Percentiles rank a stretch among this genome's conserved stretches.
These are phyloP conservation scores for Ophiostoma sp. DNA, from an alignment of 2,329 filamentous ascomycete species.

Conservation along the genomic window DNA sequence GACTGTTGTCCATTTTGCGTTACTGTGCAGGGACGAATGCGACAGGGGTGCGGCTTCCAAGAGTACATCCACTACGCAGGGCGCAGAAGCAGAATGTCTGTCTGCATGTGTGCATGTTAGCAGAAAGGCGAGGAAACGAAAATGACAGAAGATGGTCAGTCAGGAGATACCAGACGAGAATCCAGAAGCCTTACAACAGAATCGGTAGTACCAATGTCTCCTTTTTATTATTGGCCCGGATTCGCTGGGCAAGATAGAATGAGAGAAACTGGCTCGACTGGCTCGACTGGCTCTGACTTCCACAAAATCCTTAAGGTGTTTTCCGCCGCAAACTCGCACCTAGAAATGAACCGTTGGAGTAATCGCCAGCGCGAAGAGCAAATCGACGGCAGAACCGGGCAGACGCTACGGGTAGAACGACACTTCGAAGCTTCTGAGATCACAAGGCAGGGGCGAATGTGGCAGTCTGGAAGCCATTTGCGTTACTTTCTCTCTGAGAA, in stretches of 20 bases:
- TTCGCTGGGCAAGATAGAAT: not conserved
- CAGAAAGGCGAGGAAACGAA: not conserved
- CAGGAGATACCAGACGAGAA: not conserved
- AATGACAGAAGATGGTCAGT: not conserved
- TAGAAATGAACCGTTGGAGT: not conserved
- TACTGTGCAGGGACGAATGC: constrained; percentile 23
- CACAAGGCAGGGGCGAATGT: not conserved
- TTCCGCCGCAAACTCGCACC: not conserved
- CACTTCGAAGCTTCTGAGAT: not conserved
- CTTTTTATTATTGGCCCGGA: not conserved
- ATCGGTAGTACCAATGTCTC: not conserved
- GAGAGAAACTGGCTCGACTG: not conserved
- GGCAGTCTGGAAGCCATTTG: not conserved
- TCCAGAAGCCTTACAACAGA: not conserved
- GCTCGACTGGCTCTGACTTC: not conserved
- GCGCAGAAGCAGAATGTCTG: not conserved
- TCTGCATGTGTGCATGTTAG: not conserved
- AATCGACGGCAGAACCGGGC: not conserved
- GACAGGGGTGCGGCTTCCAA: constrained; percentile 21
- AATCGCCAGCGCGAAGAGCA: not conserved
- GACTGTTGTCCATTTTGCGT: constrained; percentile 23
- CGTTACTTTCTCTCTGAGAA: not conserved
- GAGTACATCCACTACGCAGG: not conserved
- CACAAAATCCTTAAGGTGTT: not conserved
- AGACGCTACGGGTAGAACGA: not conserved